Evolutionary conservation across 305 asterid species (phyloP), one percentile per base, ranked within the genome.

Genomic region (Fraxinus floribunda): DNA sequence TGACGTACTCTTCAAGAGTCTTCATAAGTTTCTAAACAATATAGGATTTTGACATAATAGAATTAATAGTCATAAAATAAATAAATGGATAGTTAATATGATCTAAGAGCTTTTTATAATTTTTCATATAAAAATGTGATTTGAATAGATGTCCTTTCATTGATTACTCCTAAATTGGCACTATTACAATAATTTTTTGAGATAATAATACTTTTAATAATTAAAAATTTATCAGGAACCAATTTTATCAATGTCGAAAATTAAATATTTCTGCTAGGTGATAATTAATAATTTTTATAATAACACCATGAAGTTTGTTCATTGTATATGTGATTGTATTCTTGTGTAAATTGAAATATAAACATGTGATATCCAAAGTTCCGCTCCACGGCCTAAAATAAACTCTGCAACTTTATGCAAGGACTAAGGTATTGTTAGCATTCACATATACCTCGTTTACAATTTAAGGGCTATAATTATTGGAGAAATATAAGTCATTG

Each of bases 1-100:
- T 89, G 78, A 94, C 87, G 78, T 91, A 95, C 88, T 92, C 98
- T 86, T 94, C 99, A 66, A 93, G 88, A 86, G 90, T 92, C 84
- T 87, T 90, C 93, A 84, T 89, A 85, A 95, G 95, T 94, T 91
- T 94, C 99, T 95, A 83, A 85, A 80, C 79, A 74, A 83, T 60
- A 78, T 64, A 74, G 35, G 83, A 77, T 22, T 36, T 49, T 49
- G 75, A 78, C 13, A 78, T 15, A 64, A 9, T 75, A 83, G 35
- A 73, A 78, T 78, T 83, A 77, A 76, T 84, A 78, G 38, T 80
- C 66, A 82, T 1, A 30, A 36, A 49, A 78, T 57, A 68, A 75
- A 74, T 7, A 55, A 22, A 83, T 29, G n/a, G 29, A 29, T 60
- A 38, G 64, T 34, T n/a, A 79, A 32, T 74, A 75, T 68, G 8